Conservation (phyloP, 148 eudicot genomes). For the Bassia scoparia region DNA sequence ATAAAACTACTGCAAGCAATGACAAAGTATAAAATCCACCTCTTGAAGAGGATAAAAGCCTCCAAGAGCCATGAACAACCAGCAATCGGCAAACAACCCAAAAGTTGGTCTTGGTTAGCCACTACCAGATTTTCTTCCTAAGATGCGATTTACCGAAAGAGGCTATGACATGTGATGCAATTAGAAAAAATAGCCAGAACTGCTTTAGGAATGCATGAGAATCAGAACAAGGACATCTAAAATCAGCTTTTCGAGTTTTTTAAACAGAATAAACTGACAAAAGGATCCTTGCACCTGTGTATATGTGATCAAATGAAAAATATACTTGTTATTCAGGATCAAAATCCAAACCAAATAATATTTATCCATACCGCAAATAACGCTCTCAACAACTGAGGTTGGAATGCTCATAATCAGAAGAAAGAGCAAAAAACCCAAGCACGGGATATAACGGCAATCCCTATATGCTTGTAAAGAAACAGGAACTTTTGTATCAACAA, state of each 20-base stretch:
- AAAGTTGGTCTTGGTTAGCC: conserved; percentile 96
- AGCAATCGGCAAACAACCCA: conserved; percentile 89
- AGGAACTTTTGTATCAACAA: conserved; percentile 90
- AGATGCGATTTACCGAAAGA: conserved; percentile 86
- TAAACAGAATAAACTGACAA: background rate
- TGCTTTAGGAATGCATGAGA: conserved; percentile 56
- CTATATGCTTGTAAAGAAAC: conserved; percentile 89
- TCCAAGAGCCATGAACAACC: conserved; percentile 93
- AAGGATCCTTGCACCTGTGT: background rate
- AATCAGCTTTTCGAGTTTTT: background rate
- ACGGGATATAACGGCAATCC: conserved; percentile 87
- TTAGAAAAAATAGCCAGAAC: conserved; percentile 62
- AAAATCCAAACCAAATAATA: conserved; percentile 86
- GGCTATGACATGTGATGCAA: conserved; percentile 93
- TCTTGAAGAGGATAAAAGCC: conserved; percentile 88
- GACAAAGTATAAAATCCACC: conserved; percentile 35
- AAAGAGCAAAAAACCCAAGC: conserved; percentile 89
- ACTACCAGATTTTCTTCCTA: conserved; percentile 86
- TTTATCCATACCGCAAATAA: conserved; percentile 68
- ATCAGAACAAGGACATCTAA: background rate
- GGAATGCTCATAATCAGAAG: conserved; percentile 87
- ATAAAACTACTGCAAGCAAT: background rate
- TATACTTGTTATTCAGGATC: conserved; percentile 78
- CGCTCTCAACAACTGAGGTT: conserved; percentile 66
- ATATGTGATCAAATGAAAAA: background rate